Conservation (phyloP, 2,329 filamentous ascomycete genomes). For the Colletotrichum lupini region DNA sequence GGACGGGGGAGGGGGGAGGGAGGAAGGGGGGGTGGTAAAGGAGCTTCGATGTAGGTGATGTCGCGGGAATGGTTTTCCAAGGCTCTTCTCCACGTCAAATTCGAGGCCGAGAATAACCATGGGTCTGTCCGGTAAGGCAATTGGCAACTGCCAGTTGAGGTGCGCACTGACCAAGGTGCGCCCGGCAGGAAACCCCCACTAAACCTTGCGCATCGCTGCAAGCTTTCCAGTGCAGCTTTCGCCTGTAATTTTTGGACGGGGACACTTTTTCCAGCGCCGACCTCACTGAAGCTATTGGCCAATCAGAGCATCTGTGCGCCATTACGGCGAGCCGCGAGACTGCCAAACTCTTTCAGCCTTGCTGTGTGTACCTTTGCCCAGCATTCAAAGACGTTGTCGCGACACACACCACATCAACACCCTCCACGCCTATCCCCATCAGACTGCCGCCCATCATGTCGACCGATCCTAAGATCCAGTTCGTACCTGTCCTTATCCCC, state of each 20-base stretch:
- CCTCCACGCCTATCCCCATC: constrained; percentile 35
- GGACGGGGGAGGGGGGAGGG: constrained; percentile 11
- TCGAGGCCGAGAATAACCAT: constrained; percentile 41
- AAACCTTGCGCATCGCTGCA: not conserved
- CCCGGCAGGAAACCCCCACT: not conserved
- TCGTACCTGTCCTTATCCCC: constrained; percentile 43
- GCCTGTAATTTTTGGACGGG: constrained; percentile 1
- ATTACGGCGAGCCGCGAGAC: constrained; percentile 21
- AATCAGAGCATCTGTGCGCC: constrained; percentile 25
- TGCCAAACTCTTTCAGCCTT: constrained; percentile 46
- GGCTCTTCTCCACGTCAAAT: constrained; percentile 42
- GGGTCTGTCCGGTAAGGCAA: constrained; percentile 15
- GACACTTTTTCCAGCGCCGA: constrained; percentile 30
- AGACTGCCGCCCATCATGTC: constrained; percentile 35
- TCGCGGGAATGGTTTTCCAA: constrained; percentile 47
- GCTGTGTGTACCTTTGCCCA: constrained; percentile 36
- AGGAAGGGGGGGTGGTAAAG: not conserved
- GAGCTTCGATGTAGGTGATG: constrained; percentile 11
- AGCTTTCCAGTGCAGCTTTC: constrained; percentile 12
- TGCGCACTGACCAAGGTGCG: not conserved
- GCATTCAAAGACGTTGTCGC: constrained; percentile 20
- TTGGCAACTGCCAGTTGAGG: constrained; percentile 4
- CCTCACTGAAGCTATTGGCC: constrained; percentile 14
- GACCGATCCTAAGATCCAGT: constrained; percentile 79
- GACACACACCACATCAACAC: constrained; percentile 33